Conservation (phyloP, 202 grass and related monocot species). For the Dendrocalamus latiflorus region DNA sequence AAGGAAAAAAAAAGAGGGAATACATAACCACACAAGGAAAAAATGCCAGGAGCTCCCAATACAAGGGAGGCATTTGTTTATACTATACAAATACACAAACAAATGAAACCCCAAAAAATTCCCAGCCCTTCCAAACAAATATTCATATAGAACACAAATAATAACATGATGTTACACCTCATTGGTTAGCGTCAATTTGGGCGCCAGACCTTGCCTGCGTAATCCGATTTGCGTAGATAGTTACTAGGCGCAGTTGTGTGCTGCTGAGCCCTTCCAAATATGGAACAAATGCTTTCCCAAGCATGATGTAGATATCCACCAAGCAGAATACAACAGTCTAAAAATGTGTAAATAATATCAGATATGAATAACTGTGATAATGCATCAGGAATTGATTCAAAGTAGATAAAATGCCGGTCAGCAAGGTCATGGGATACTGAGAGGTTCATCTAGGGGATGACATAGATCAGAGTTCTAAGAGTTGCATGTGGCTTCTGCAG, state of each 20-base stretch:
- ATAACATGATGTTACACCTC: slow-evolving; percentile 40
- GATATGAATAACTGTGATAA: background rate
- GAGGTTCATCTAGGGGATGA: background rate
- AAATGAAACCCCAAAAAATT: slow-evolving; percentile 46
- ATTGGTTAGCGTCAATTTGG: slow-evolving; percentile 61
- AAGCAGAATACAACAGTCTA: slow-evolving; percentile 96
- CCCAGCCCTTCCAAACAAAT: slow-evolving; percentile 46
- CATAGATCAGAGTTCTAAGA: background rate
- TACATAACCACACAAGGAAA: slow-evolving; percentile 42
- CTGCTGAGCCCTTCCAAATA: slow-evolving; percentile 89
- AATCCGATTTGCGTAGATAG: slow-evolving; percentile 95
- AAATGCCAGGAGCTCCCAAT: slow-evolving; percentile 10
- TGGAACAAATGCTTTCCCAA: slow-evolving; percentile 85
- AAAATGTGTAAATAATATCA: background rate
- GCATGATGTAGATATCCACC: slow-evolving; percentile 99
- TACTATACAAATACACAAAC: slow-evolving; percentile 87
- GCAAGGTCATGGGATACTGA: background rate
- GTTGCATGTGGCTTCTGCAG: background rate
- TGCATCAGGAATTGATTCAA: background rate
- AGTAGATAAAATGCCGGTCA: background rate
- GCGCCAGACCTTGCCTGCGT: slow-evolving; percentile 84
- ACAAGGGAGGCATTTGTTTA: slow-evolving; percentile 17
- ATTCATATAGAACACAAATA: slow-evolving; percentile 40
- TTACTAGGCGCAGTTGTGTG: slow-evolving; percentile 84
- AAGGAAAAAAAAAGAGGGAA: background rate